Evolutionary conservation across 345 rosid genomes (phyloP).

Genomic region (Eucalyptus pauciflora): DNA sequence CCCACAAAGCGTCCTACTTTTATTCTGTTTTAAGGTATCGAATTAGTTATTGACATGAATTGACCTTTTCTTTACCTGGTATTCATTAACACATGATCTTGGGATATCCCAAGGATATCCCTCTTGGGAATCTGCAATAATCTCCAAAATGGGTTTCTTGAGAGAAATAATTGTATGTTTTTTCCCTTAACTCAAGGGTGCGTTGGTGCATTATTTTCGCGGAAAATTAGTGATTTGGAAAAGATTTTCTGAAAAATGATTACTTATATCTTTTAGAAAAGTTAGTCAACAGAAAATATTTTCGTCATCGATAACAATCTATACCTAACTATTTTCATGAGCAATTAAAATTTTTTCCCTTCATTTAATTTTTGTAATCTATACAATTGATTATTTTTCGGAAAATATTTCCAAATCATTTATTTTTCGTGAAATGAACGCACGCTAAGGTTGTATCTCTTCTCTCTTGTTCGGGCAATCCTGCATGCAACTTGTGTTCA

Average conservation of each 20-base stretch:
- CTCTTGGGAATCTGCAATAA: background rate
- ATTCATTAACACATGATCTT: background rate
- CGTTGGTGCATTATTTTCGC: rapidly evolving
- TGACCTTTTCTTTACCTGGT: background rate
- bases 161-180: background rate
- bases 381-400: no score
- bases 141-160: background rate
- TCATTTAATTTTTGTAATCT: no score
- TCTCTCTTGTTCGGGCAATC: background rate
- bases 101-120: background rate
- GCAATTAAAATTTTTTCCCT: no score
- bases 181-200: no score
- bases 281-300: no score
- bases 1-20: background rate
- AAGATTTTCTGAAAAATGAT: no score
- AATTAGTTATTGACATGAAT: background rate
- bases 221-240: no score
- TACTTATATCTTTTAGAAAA: no score
- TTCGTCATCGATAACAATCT: no score
- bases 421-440: no score
- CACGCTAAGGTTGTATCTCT: background rate
- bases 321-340: no score
- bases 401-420: no score
- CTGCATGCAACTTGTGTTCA: background rate
- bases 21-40: background rate